phyloP scores from a whole-genome alignment of 345 rosid genomes.

The Mallotus nudiflorus region DNA sequence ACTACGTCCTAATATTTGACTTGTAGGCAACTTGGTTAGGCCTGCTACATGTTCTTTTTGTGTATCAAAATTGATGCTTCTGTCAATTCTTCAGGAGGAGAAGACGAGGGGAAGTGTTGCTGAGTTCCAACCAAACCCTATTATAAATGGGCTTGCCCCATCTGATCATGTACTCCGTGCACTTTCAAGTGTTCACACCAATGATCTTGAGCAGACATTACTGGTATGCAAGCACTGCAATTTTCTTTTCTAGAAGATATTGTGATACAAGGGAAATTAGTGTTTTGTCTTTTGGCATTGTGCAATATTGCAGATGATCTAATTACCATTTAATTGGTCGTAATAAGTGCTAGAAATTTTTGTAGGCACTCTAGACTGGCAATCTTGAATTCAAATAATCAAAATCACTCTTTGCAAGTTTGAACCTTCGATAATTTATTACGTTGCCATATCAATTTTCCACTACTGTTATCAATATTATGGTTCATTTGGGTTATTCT shows the following conservation, averaged over 20 bases:
- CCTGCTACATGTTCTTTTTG: not conserved
- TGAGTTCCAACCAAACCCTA: slow-evolving; percentile 59
- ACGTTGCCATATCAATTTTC: not conserved
- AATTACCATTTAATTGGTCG: not conserved
- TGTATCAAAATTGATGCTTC: slow-evolving; percentile 10
- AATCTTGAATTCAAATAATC: not conserved
- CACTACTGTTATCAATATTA: not conserved
- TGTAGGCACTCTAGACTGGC: not conserved
- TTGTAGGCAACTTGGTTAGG: not conserved
- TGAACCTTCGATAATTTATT: not conserved
- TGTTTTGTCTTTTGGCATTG: not conserved
- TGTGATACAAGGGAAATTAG: not conserved
- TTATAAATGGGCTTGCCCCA: slow-evolving; percentile 76
- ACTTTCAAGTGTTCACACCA: slow-evolving; percentile 67
- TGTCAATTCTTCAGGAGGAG: slow-evolving; percentile 63
- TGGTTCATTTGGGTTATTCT: not conserved
- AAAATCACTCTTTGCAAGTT: not conserved
- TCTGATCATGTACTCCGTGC: slow-evolving; percentile 74
- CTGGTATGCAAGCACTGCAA: slow-evolving; percentile 50
- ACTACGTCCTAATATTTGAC: too few species aligned
- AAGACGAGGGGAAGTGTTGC: slow-evolving; percentile 49
- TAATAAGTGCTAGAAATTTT: not conserved
- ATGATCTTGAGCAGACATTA: slow-evolving; percentile 86
- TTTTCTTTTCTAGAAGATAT: too few species aligned
- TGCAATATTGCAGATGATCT: too few species aligned